A percentile compares a stretch with the other conserved stretches of the same genome.
These are phyloP conservation scores for Centrapalus pauciflorus DNA, from an alignment of 129 eudicot genomes.

Conservation along the genomic window DNA sequence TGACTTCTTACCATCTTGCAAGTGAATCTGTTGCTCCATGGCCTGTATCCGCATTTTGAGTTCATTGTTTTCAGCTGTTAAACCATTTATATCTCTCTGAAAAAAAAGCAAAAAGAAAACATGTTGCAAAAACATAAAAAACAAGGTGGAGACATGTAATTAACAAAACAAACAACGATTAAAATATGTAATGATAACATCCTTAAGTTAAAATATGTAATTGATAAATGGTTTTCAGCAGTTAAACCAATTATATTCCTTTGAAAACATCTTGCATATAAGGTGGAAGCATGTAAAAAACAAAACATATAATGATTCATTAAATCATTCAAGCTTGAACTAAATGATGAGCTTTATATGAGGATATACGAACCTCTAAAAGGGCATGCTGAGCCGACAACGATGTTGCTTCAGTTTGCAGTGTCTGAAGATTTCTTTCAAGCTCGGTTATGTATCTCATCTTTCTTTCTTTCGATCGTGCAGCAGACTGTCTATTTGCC, in stretches of 20 bases:
- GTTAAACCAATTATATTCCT: conserved; percentile 39
- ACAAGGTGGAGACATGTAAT: too few species aligned
- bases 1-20: conserved; percentile 70
- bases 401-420: conserved; percentile 68
- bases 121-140: too few species aligned
- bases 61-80: conserved; percentile 65
- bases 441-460: conserved; percentile 88
- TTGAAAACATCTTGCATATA: not conserved
- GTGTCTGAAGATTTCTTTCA: conserved; percentile 60
- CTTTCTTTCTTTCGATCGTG: conserved; percentile 85
- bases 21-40: conserved; percentile 67
- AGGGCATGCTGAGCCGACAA: conserved; percentile 61
- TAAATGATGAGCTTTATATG: not conserved
- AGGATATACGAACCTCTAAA: conserved; percentile 46
- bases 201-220: too few species aligned
- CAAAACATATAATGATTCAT: not conserved
- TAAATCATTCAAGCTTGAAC: not conserved
- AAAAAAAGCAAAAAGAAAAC: not conserved
- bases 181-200: too few species aligned
- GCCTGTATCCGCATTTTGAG: conserved; percentile 66
- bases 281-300: too few species aligned
- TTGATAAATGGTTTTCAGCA: conserved; percentile 61
- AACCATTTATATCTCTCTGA: conserved; percentile 65
- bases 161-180: too few species aligned
- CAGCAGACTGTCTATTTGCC: conserved; percentile 97